Evolutionary conservation across 805 yeast genomes (phyloP).

Genomic region (Wickerhamomyces queroliae): DNA sequence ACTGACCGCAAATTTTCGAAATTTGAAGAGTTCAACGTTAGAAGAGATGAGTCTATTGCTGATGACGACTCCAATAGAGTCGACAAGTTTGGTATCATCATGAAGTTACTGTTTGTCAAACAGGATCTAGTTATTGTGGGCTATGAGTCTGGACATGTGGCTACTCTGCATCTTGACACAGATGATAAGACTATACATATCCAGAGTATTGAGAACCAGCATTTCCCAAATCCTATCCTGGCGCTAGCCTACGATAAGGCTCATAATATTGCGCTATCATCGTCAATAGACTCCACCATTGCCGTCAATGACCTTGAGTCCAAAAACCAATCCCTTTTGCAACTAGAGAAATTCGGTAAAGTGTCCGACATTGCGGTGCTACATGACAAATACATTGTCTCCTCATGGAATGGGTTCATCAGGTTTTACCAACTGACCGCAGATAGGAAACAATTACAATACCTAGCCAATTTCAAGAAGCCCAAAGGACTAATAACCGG

Average conservation of each 20-base stretch:
- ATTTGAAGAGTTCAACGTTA: slow-evolving; percentile 12
- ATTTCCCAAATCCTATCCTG: slow-evolving; percentile 51
- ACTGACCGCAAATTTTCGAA: slow-evolving; percentile 7
- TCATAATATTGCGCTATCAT: slow-evolving; percentile 28
- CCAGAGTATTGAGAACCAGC: slow-evolving; percentile 21
- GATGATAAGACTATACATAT: slow-evolving; percentile 5
- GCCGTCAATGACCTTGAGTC: slow-evolving; percentile 20
- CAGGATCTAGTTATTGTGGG: slow-evolving; percentile 41
- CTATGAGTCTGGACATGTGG: slow-evolving; percentile 68
- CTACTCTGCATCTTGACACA: slow-evolving; percentile 22
- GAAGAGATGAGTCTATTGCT: slow-evolving; percentile 4
- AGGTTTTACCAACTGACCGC: slow-evolving; percentile 26
- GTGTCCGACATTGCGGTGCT: slow-evolving; percentile 23
- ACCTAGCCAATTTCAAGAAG: slow-evolving; percentile 17
- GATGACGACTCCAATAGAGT: slow-evolving; percentile 10
- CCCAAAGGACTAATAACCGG: slow-evolving; percentile 20
- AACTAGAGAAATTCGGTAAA: slow-evolving; percentile 30
- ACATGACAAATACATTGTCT: slow-evolving; percentile 25
- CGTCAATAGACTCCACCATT: slow-evolving; percentile 44
- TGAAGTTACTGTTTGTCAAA: slow-evolving; percentile 43
- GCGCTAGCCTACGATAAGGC: slow-evolving; percentile 29
- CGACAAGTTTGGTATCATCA: slow-evolving; percentile 57
- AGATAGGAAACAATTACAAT: slow-evolving; percentile 8
- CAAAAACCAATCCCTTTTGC: not conserved
- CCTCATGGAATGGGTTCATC: slow-evolving; percentile 48